Base-by-base conservation (phyloP, 1,284 basidiomycete genomes). In the Malassezia globosa region DNA sequence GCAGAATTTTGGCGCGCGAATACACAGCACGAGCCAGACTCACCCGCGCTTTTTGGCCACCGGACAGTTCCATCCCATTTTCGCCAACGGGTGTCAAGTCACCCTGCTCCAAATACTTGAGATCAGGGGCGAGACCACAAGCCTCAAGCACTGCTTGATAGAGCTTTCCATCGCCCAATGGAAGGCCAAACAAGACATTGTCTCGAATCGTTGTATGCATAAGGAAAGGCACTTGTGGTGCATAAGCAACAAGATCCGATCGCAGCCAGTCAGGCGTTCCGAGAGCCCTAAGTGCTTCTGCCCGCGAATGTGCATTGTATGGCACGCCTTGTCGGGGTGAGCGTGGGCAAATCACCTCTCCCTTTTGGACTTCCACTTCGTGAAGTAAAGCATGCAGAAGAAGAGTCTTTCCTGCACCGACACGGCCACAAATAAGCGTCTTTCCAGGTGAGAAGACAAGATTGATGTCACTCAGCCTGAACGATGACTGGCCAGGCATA, bases 351-450 rank as follows among this genome's bases (percentile, higher is more conserved):
- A 39, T 14, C 4, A 60, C 42, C 3, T 22, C n/a, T 7, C 67
- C 67, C 10, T 25, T 23, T 10, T 58, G 31, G 25, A 63, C 24
- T 29, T 65, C 57, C 26, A 56, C 55, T 39, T 70, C 66, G 37
- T 63, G 63, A 10, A 67, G 58, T 10, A 68, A 48, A 11, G 60
- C 62, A 18, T 54, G 54, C 6, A 71, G 47, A 8, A 69, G 53
- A 2, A 63, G 59, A 21, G 62, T 60, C 46, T 71, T 71, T 18
- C 68, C 68, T 6, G 59, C 46, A 14, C 68, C 68, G 1, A 64
- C 46, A 6, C 55, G 55, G 14, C 66, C 66, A 39, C 62, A 64
- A 18, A 71, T 51, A 36, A 71, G 55, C 5, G 56, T 63, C 21
- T 46, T 11, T 16, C 49, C 48, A 7, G 41, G 23, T 2, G 56